These are phyloP conservation scores for Colletotrichum acutatum DNA, from an alignment of 2,329 filamentous ascomycete genomes.

Conservation along the genomic window DNA sequence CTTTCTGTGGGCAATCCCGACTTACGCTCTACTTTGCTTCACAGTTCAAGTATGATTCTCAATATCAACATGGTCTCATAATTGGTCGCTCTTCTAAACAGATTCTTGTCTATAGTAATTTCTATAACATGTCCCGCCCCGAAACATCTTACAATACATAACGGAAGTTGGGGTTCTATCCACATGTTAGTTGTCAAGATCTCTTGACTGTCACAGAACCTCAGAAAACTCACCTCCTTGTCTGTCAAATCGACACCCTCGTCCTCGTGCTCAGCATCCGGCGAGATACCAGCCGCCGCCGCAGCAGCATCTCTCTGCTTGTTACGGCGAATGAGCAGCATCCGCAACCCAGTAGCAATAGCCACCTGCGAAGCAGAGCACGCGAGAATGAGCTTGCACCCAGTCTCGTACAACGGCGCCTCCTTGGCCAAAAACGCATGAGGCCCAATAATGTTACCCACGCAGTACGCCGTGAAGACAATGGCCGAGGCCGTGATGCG, in stretches of 20 bases:
- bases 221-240: slow-evolving; percentile 45
- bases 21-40: not conserved
- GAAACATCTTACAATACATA: slow-evolving; percentile 39
- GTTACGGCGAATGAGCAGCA: slow-evolving; percentile 50
- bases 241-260: slow-evolving; percentile 49
- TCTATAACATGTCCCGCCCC: not conserved
- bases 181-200: not conserved
- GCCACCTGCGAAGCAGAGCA: slow-evolving; percentile 55
- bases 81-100: not conserved
- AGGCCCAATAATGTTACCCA: slow-evolving; percentile 59
- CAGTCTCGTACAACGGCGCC: slow-evolving; percentile 60
- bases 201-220: not conserved
- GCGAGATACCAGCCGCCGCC: slow-evolving; percentile 23
- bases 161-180: slow-evolving; percentile 43
- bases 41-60: not conserved
- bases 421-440: slow-evolving; percentile 57
- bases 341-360: slow-evolving; percentile 47
- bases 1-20: not conserved
- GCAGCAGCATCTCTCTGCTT: slow-evolving; percentile 49
- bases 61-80: not conserved
- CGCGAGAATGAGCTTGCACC: slow-evolving; percentile 61
- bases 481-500: slow-evolving; percentile 56
- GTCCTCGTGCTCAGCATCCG: slow-evolving; percentile 39
- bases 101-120: not conserved
- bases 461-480: slow-evolving; percentile 57